Conservation (phyloP, 73 alveolate species). For the Durusdinium trenchii region DNA sequence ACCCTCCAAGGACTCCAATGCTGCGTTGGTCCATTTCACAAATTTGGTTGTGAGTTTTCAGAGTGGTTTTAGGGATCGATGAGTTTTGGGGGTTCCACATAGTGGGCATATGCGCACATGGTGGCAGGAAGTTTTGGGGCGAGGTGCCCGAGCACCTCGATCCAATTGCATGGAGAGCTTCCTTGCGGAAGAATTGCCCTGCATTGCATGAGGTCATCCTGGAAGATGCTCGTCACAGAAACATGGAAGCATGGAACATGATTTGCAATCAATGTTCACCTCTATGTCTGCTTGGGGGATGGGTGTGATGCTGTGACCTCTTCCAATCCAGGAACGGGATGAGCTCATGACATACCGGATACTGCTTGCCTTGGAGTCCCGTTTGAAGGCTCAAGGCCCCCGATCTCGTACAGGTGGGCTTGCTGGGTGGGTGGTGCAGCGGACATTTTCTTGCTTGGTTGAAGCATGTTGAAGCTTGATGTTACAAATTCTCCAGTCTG, state of each 20-base stretch:
- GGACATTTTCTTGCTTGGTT: not conserved
- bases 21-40: too few relatives aligned
- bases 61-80: too few relatives aligned
- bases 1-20: not conserved
- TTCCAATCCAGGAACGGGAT: conserved; percentile 49
- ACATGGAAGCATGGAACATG: too few relatives aligned
- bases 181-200: conserved; percentile 43
- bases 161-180: conserved; percentile 25
- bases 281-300: too few relatives aligned
- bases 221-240: conserved; percentile 20
- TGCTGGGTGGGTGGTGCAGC: not conserved
- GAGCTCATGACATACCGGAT: conserved; percentile 85
- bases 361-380: conserved; percentile 48
- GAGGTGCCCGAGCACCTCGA: not conserved
- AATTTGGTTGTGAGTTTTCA: not conserved
- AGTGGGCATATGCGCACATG: not conserved
- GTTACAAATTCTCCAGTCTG: not conserved
- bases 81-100: not conserved
- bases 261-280: too few relatives aligned
- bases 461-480: not conserved
- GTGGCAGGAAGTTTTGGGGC: conserved; percentile 67
- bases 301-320: not conserved
- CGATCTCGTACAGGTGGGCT: not conserved
- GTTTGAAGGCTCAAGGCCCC: not conserved
- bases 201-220: conserved; percentile 54